Base-by-base conservation (phyloP, 139 green algal species). In the Nannochloris sp. region DNA sequence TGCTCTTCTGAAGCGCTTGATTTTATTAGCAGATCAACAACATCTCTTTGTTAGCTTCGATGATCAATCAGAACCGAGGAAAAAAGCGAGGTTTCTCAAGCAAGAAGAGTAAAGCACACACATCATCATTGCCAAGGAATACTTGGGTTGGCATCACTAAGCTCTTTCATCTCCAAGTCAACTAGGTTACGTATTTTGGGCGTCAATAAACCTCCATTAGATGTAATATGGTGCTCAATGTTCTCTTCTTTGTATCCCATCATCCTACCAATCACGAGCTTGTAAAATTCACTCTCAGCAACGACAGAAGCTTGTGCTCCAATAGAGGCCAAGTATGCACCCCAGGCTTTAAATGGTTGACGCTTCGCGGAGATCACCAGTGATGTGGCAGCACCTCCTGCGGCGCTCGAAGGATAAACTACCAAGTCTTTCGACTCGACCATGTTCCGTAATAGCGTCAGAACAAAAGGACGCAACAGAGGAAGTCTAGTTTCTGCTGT, bases 201-300 rank as follows among this genome's bases (percentile, higher is more conserved):
- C n/a, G 9, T 59, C 62, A 5, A 30, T 17, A 30, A 10, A 37
- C 44, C 23, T 14, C 8, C 12, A 14, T 16, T 40, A 44, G 11
- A 26, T 30, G 6, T 30, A 2, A 87, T 77, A 63, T 87, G 75
- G 43, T 82, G 70, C 0, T 31, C 12, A 31, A 87, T 82, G 62
- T 87, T 76, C 6, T 57, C 55, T 14, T 76, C 59, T 16, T 49
- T 56, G 40, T 87, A 87, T 1, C 80, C 80, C 55, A 87, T 59
- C 16, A 86, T 71, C 25, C 69, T 70, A 2, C 80, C 80, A 20
- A 85, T 62, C 23, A 85, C 50, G 61, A 84, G 33, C 67, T 87
- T 86, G 66, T 87, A 87, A 55, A 75, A 87, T 8, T 79, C 70
- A 16, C 66, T 79, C 40, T 84, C 75, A 16, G 80, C 80, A 29